Evolutionary conservation across 306 rosid genomes (phyloP), one percentile per base, ranked within the genome.

Genomic region (Castanea crenata): DNA sequence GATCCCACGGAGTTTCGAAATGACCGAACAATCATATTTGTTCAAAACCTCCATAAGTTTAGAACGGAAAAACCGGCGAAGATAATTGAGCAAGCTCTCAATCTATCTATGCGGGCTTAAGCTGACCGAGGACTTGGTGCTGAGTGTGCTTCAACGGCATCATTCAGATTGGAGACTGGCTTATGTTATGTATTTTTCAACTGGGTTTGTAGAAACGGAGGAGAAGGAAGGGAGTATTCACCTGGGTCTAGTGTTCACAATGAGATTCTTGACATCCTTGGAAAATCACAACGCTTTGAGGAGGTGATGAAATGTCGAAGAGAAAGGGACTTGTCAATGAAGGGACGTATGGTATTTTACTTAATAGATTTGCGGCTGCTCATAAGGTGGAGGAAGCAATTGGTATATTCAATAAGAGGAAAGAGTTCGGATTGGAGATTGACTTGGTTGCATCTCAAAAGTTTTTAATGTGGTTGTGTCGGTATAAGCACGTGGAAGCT

Each of bases 151-250:
- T 14, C 83, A 74, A 46, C 85, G 95, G 55, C 97, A 89, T 54
- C 92, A 81, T 55, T 86, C 92, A 5, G 96, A 94, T 80, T 94
- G 97, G 98, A 88, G 65, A 74, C 90, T 83, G 6, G 97, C 97
- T 5, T 79, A 79, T 49, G 63, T 78, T 1, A 79, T 49, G 63
- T 78, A 1, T 90, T 93, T 90, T 92, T 91, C 88, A 77, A 81
- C 21, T 93, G 98, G 98, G 91, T 69, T 57, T 78, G 76, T 41
- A 2, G 46, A 41, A 41, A 41, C 46, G 46, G 11, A 41, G 46
- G 46, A 41, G 46, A 8, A 41, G 67, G 81, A 56, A 63, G 29
- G 59, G 71, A 71, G 1, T 89, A 77, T 19, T 2, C 67, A 2
- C 92, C 92, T 41, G 83, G 81, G 73, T 85, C 90, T 19, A 77